Base-by-base conservation (phyloP, 2,329 filamentous ascomycete genomes). In the Metarhizium robertsii region DNA sequence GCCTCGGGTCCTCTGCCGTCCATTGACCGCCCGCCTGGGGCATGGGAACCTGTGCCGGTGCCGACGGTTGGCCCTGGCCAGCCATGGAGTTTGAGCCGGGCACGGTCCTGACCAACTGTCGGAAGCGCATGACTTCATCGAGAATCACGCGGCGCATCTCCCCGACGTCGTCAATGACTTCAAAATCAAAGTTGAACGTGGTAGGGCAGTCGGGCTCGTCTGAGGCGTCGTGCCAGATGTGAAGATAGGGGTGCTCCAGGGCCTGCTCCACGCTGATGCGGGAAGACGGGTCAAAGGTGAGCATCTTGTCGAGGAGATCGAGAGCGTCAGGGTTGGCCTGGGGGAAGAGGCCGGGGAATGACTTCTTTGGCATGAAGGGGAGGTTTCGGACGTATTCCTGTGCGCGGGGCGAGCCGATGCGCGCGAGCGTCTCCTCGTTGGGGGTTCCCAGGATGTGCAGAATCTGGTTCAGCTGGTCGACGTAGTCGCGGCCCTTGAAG, bases 391-490 rank as follows among this genome's bases (percentile, higher is more conserved):
- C 94, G 74, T 99, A 99, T 73, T 99, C 94, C 74, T 97, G 94
- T 16, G 94, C 94, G 61, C 94, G 88, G 11, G 91, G 91, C 4
- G 92, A 96, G 54, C 94, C 94, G 67, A 99, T 99, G 61, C 94
- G 89, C 30, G 84, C 86, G 20, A 99, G 81, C 0, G 94, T 99
- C 70, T 95, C 90, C 72, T 97, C 92, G 68, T 92, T 95, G 45
- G 94, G 94, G 1, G 92, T 99, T 61, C 94, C 94, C 54, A 99
- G 87, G 70, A 95, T 96, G 78, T 97, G 92, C 55, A 99, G 82
- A 67, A 99, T 99, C 75, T 99, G 94, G 79, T 99, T 99, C 61
- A 99, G 84, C 78, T 99, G 94, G 74, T 99, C 94, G 72, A 99
- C 94, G 68, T 99, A 99, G 76, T 99, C 94, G 59, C 94, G 89